Base-by-base conservation (phyloP, 805 yeast species). In the Yamadazyma kitorensis region DNA sequence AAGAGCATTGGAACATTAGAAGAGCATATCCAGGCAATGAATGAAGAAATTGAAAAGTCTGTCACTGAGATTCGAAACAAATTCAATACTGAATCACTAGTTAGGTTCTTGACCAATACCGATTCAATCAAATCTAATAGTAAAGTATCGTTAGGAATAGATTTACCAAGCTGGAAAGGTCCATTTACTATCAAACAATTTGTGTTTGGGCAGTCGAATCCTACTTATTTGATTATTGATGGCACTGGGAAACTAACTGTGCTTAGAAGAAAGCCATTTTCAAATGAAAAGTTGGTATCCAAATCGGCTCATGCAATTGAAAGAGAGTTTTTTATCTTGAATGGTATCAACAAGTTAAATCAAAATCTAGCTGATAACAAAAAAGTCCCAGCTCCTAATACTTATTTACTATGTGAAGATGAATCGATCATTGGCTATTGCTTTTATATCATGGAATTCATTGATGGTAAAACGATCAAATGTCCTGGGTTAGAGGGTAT, bases 271-370 rank as follows among this genome's bases (percentile, higher is more conserved):
- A 78, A 78, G 47, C 85, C 85, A 0, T 63, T 70, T 6, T 53
- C 72, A 2, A 74, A 72, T 42, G 61, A 61, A 22, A 60, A 70
- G 37, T 57, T 78, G 29, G 69, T 76, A 12, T 68, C 78, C 12
- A 70, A 64, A 43, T 65, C 77, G 6, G 82, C 85, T 1, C 85
- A 78, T 51, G 73, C 82, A 4, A 73, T 78, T 20, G 84, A 78
- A 44, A 51, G 84, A 12, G 85, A 78, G 48, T 78, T 71, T 46
- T 64, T 64, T 49, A 67, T 78, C 54, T 49, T 76, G 20, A 63
- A 63, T 29, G 68, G 61, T 4, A 59, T 67, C 21, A 52, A 54
- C 19, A 45, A 44, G 6, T 46, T 59, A 27, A 52, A 62, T 39
- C 52, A 61, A 28, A 39, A 40, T 4, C n/a, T n/a, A n/a, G n/a